Conservation (phyloP, 768 basidiomycete genomes). For the Amanita fuliginea region DNA sequence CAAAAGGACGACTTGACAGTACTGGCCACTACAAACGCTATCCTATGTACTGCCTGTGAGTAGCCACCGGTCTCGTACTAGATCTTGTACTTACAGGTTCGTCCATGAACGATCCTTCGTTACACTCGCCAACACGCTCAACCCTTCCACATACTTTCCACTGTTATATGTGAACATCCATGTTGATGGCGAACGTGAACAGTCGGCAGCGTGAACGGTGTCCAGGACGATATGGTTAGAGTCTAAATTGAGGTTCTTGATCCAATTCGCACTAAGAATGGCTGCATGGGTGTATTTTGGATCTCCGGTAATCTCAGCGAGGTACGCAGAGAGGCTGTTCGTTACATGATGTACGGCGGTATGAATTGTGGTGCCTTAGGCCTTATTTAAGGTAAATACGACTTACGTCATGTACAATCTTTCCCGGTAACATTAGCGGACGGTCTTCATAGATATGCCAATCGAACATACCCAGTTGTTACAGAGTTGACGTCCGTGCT, state of each 20-base stretch:
- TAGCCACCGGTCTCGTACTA: background rate
- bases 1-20: conserved; percentile 32
- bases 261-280: conserved; percentile 35
- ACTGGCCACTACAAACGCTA: background rate
- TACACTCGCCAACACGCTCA: conserved; percentile 31
- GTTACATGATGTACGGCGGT: background rate
- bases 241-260: conserved; percentile 34
- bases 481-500: background rate
- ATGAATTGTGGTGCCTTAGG: no score
- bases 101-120: conserved; percentile 31
- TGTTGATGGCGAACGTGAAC: conserved; percentile 29
- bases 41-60: background rate
- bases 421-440: background rate
- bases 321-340: conserved; percentile 35
- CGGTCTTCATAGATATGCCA: background rate
- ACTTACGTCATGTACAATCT: background rate
- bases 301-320: conserved; percentile 34
- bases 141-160: conserved; percentile 43
- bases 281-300: conserved; percentile 35
- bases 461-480: background rate
- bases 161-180: conserved; percentile 47
- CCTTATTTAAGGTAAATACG: background rate
- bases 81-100: conserved; percentile 21
- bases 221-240: conserved; percentile 32
- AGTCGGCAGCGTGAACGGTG: conserved; percentile 34